These are phyloP conservation scores for Leishmania aethiopica DNA, from an alignment of 208 protist genomes.

Conservation along the genomic window DNA sequence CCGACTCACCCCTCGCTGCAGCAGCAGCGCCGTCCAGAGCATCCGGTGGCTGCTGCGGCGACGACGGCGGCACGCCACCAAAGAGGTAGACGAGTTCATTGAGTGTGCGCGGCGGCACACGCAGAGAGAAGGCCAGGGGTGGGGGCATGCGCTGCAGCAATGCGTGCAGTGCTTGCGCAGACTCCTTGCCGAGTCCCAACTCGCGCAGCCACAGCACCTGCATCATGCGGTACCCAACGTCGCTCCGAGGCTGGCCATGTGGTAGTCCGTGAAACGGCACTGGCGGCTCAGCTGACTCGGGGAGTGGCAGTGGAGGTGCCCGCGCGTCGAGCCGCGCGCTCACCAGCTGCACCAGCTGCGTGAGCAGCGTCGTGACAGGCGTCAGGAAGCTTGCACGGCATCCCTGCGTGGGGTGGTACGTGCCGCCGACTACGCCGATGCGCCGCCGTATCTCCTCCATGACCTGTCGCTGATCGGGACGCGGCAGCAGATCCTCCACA, in stretches of 20 bases:
- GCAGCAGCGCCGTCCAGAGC: background rate
- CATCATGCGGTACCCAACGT: slow-evolving; percentile 62
- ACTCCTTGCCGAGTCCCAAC: slow-evolving; percentile 47
- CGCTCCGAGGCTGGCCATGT: slow-evolving; percentile 29
- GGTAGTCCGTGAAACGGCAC: slow-evolving; percentile 59
- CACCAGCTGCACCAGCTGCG: slow-evolving; percentile 58
- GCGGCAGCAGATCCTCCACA: slow-evolving; percentile 26
- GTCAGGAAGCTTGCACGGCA: slow-evolving; percentile 71
- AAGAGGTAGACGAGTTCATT: slow-evolving; percentile 58
- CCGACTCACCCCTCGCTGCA: background rate
- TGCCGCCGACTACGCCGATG: slow-evolving; percentile 62
- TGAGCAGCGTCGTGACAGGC: slow-evolving; percentile 61
- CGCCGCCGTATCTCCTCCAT: slow-evolving; percentile 60
- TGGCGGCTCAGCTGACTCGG: slow-evolving; percentile 1
- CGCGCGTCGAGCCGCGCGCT: slow-evolving; percentile 41
- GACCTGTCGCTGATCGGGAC: slow-evolving; percentile 44
- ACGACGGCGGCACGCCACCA: slow-evolving; percentile 23
- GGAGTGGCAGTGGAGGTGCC: slow-evolving; percentile 18
- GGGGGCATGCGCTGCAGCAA: slow-evolving; percentile 31
- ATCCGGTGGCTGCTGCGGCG: background rate
- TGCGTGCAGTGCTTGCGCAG: slow-evolving; percentile 21
- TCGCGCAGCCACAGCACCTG: slow-evolving; percentile 77
- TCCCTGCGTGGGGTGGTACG: slow-evolving; percentile 45
- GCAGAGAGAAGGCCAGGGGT: slow-evolving; percentile 29
- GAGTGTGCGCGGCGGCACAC: slow-evolving; percentile 38